Evolutionary conservation across 768 basidiomycete genomes (phyloP).

Genomic region (Russula griseocarnosa): DNA sequence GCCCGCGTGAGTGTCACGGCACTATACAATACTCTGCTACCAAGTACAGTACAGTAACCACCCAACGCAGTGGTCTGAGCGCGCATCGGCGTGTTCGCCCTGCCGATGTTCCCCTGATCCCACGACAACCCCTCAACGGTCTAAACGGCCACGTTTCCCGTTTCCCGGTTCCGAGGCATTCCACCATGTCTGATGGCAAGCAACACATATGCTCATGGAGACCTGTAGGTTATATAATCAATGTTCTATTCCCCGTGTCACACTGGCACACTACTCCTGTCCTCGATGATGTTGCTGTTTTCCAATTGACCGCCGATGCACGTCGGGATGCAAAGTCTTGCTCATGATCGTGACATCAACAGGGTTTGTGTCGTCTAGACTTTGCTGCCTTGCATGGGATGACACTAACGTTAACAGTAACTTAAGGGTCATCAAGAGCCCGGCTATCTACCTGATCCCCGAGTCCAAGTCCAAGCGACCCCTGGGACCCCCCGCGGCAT

Average conservation of each 20-base stretch:
- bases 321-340: background rate
- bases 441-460: background rate
- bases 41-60: background rate
- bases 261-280: background rate
- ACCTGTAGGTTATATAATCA: slow-evolving; percentile 1
- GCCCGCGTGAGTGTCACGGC: background rate
- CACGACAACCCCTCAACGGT: background rate
- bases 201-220: background rate
- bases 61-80: background rate
- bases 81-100: slow-evolving; percentile 4
- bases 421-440: background rate
- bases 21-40: background rate
- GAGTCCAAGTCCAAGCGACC: background rate
- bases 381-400: too few species aligned
- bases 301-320: too few species aligned
- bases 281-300: background rate
- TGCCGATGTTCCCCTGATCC: background rate
- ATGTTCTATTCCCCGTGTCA: background rate
- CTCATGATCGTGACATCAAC: background rate
- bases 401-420: too few species aligned
- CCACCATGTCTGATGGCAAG: background rate
- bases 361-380: too few species aligned
- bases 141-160: slow-evolving; percentile 4
- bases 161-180: slow-evolving; percentile 14
- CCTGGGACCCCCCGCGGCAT: slow-evolving; percentile 1